phyloP scores from a whole-genome alignment of 2,329 filamentous ascomycete species.

The Xylariomycetidae sp. region DNA sequence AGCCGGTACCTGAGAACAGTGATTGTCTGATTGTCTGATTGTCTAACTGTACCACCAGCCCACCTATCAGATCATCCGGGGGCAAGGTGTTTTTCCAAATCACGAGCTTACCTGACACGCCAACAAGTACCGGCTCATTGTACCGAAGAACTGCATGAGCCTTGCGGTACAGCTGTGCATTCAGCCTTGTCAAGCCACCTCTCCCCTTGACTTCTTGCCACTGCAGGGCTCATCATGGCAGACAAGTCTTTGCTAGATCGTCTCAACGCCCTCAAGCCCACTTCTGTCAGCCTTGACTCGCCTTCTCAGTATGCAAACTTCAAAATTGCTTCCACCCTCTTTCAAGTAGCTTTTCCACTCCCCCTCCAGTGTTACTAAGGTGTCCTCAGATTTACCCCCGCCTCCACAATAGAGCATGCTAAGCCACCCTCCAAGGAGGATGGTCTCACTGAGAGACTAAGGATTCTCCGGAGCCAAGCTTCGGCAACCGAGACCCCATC shows the following conservation, averaged over 20 bases:
- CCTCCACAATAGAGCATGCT: slow-evolving; percentile 35
- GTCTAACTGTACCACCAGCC: no score
- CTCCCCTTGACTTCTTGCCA: not conserved
- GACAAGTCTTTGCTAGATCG: slow-evolving; percentile 47
- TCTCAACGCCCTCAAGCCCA: slow-evolving; percentile 45
- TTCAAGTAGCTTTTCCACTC: not conserved
- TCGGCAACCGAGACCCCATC: no score
- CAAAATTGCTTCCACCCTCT: no score
- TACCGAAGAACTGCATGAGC: no score
- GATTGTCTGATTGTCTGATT: no score
- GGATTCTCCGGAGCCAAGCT: slow-evolving; percentile 39
- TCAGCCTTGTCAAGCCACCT: slow-evolving; percentile 8
- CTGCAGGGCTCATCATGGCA: slow-evolving; percentile 14
- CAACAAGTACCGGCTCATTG: no score
- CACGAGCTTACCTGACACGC: no score
- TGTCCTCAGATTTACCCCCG: slow-evolving; percentile 16
- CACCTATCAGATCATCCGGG: no score
- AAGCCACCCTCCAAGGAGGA: slow-evolving; percentile 43
- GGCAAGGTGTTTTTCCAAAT: no score
- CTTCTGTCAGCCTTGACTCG: slow-evolving; percentile 28
- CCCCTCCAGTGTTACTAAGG: slow-evolving; percentile 11
- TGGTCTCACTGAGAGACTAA: slow-evolving; percentile 44
- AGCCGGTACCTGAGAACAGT: no score
- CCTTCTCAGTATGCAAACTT: slow-evolving; percentile 34
- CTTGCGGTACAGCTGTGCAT: not conserved